Conservation (phyloP, 2,329 filamentous ascomycete species). For the Colletotrichum trifolii region DNA sequence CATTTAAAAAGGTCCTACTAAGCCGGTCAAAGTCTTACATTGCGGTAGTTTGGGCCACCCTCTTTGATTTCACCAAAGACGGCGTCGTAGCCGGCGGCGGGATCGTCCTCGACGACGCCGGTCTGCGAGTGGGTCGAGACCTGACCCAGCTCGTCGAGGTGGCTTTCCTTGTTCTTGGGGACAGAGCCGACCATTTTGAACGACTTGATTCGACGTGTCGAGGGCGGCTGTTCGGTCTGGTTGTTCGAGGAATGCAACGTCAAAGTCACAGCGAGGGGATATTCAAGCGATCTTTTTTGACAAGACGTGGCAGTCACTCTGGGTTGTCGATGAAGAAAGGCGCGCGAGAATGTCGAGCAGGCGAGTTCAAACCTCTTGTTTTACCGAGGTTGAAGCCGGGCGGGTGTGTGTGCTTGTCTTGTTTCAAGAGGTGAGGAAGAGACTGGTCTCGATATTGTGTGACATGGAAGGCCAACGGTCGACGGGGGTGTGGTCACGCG, state of each 20-base stretch:
- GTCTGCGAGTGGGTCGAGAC: constrained; percentile 18
- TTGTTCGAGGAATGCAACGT: constrained; percentile 5
- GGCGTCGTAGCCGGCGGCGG: constrained; percentile 40
- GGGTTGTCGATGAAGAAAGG: not conserved
- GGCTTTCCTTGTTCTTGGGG: constrained; percentile 25
- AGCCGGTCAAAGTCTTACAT: constrained; percentile 41
- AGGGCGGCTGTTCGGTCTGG: constrained; percentile 1
- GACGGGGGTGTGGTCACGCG: not conserved
- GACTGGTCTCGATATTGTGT: not conserved
- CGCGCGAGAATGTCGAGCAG: not conserved
- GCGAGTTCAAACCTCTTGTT: not conserved
- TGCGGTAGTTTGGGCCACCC: constrained; percentile 46
- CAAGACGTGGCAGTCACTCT: constrained; percentile 18
- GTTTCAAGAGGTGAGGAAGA: constrained; percentile 11
- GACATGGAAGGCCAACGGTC: constrained; percentile 6
- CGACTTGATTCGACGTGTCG: not conserved
- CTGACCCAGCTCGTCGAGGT: constrained; percentile 23
- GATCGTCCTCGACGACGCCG: constrained; percentile 29
- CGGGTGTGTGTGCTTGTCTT: too few species aligned
- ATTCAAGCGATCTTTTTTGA: not conserved
- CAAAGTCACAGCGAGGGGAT: constrained; percentile 13
- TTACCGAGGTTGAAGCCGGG: constrained; percentile 3
- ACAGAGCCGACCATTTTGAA: constrained; percentile 12
- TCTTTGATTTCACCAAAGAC: constrained; percentile 46
- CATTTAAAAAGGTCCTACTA: constrained; percentile 13